A percentile compares a stretch with the other conserved stretches of the same genome.
Conservation (phyloP, 2,329 filamentous ascomycete genomes). For the Colletotrichum sp. region DNA sequence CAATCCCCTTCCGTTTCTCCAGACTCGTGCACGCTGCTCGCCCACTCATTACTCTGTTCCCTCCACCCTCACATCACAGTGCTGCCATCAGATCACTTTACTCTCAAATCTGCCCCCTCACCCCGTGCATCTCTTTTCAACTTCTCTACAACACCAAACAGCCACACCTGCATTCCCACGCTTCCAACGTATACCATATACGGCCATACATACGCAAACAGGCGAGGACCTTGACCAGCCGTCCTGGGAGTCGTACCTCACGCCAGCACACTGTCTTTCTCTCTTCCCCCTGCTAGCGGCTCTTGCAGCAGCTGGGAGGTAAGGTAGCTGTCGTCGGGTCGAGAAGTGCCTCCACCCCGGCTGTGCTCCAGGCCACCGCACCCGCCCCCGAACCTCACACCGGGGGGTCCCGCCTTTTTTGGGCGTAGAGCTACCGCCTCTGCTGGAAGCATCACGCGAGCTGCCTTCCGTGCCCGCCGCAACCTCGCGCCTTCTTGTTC, state of each 20-base stretch:
- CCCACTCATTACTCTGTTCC: constrained; percentile 13
- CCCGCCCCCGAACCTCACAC: constrained; percentile 15
- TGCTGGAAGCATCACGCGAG: constrained; percentile 21
- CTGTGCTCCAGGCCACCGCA: constrained; percentile 7
- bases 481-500: neutral
- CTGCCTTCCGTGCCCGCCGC: neutral
- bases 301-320: neutral
- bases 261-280: neutral
- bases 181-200: neutral
- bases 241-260: neutral
- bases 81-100: neutral
- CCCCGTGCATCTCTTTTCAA: neutral
- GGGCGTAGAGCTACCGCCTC: constrained; percentile 4
- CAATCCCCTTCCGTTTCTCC: neutral
- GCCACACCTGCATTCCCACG: neutral
- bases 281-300: neutral
- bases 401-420: constrained; percentile 12
- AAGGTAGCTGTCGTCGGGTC: neutral
- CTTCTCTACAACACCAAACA: neutral
- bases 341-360: constrained; percentile 4
- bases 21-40: neutral
- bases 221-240: neutral
- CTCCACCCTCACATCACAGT: constrained; percentile 11
- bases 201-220: constrained; percentile 8
- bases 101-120: neutral